Conservation (phyloP, 2,329 filamentous ascomycete species). For the Penicillium sp. region DNA sequence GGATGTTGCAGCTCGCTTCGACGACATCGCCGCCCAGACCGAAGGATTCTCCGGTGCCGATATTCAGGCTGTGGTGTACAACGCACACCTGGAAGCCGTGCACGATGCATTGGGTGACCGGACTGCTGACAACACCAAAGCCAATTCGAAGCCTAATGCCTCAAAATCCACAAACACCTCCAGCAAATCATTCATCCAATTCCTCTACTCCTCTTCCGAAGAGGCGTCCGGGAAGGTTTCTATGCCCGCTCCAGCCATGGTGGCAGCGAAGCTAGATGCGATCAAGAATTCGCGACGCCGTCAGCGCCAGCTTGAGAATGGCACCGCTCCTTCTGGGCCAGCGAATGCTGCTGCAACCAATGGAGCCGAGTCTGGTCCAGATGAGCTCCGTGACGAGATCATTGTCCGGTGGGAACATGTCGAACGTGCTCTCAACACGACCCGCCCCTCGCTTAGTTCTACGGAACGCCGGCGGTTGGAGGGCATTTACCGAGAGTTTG, state of each 20-base stretch:
- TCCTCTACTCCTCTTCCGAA: slow-evolving; percentile 67
- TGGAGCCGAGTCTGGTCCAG: slow-evolving; percentile 25
- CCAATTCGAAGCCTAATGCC: slow-evolving; percentile 28
- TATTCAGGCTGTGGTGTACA: slow-evolving; percentile 90
- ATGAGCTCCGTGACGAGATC: slow-evolving; percentile 62
- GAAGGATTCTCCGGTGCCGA: slow-evolving; percentile 94
- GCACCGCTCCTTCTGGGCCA: slow-evolving; percentile 12
- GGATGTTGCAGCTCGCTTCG: slow-evolving; percentile 63
- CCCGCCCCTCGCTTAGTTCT: slow-evolving; percentile 77
- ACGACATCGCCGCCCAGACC: slow-evolving; percentile 75
- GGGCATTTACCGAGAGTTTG: slow-evolving; percentile 88
- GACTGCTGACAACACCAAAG: slow-evolving; percentile 41
- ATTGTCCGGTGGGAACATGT: slow-evolving; percentile 84
- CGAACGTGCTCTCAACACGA: slow-evolving; percentile 71
- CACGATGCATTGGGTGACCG: slow-evolving; percentile 78
- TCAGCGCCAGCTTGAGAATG: slow-evolving; percentile 54
- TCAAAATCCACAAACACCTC: slow-evolving; percentile 33
- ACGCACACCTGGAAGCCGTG: slow-evolving; percentile 94
- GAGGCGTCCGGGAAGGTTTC: slow-evolving; percentile 55
- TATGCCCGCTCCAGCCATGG: slow-evolving; percentile 75
- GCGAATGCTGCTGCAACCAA: slow-evolving; percentile 16
- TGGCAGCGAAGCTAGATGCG: slow-evolving; percentile 77
- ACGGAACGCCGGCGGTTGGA: slow-evolving; percentile 73
- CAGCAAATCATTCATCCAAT: slow-evolving; percentile 67
- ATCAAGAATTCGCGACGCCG: slow-evolving; percentile 71